Conservation (phyloP, 1,284 basidiomycete species). For the Cerrena zonata region DNA sequence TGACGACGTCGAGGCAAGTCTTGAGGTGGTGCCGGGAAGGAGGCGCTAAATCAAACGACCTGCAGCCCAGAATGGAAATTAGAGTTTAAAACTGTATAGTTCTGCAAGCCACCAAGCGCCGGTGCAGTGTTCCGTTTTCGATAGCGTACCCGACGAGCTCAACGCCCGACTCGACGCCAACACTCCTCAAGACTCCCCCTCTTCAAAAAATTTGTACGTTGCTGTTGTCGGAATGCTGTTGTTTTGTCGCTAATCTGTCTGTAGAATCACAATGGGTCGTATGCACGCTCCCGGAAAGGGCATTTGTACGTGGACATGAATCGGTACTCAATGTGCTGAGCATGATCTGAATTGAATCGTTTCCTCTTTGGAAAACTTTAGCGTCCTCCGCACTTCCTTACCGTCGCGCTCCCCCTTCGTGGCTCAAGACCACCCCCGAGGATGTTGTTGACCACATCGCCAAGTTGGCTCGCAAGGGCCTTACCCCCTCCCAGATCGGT, state of each 20-base stretch:
- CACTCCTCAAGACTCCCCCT: constrained; percentile 32
- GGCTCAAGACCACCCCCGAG: constrained; percentile 95
- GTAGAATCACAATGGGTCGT: constrained; percentile 70
- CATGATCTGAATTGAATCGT: too few species aligned
- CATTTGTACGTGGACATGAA: constrained; percentile 64
- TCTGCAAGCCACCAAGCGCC: constrained; percentile 29
- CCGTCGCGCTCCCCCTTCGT: constrained; percentile 88
- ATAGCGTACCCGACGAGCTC: constrained; percentile 24
- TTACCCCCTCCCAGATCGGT: constrained; percentile 97
- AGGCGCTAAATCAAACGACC: constrained; percentile 13
- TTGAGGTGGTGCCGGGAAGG: constrained; percentile 19
- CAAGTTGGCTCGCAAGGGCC: constrained; percentile 96
- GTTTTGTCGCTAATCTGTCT: constrained; percentile 13
- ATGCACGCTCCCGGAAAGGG: constrained; percentile 99
- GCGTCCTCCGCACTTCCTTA: constrained; percentile 97
- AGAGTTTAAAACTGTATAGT: constrained; percentile 44
- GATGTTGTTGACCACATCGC: constrained; percentile 94
- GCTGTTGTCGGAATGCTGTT: background rate
- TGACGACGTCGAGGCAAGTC: constrained; percentile 32
- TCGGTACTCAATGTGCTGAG: constrained; percentile 1
- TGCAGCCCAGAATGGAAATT: constrained; percentile 27
- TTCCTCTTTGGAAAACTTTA: too few species aligned
- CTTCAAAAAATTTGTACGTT: constrained; percentile 33
- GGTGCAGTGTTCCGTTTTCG: constrained; percentile 21
- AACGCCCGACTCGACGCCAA: constrained; percentile 39